phyloP scores from a whole-genome alignment of 2,329 filamentous ascomycete genomes.

The Alternaria triticimaculans region DNA sequence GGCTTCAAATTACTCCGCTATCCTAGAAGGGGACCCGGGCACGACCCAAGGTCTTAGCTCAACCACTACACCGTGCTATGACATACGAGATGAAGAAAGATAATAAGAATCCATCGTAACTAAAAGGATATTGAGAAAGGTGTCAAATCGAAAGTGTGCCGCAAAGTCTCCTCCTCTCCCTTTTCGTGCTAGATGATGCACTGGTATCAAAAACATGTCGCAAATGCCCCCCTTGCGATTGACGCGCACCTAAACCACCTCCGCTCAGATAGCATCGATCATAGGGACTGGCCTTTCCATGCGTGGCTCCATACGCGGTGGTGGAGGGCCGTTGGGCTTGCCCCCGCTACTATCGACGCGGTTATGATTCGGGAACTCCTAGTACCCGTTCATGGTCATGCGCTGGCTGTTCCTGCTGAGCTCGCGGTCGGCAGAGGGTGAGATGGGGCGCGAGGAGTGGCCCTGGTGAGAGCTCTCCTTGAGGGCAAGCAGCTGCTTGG shows the following conservation, averaged over 20 bases:
- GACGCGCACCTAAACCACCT: not conserved
- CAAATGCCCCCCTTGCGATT: conserved; percentile 18
- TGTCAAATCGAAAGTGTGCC: conserved; percentile 36
- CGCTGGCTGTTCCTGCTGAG: conserved; percentile 96
- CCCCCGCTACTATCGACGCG: conserved; percentile 40
- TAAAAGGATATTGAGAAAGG: conserved; percentile 47
- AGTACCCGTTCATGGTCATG: conserved; percentile 99
- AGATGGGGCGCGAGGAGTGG: conserved; percentile 88
- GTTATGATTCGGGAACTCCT: conserved; percentile 51
- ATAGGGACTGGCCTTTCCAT: conserved; percentile 32
- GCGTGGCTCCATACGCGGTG: conserved; percentile 33
- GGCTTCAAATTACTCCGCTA: conserved; percentile 35
- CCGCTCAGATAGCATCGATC: conserved; percentile 32
- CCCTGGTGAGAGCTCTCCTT: conserved; percentile 91
- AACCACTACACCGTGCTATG: conserved; percentile 33
- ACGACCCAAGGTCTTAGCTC: conserved; percentile 26
- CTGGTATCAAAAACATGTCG: conserved; percentile 48
- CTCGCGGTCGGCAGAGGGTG: conserved; percentile 91
- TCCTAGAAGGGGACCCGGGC: conserved; percentile 26
- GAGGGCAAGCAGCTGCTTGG: conserved; percentile 95
- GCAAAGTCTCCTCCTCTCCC: conserved; percentile 21
- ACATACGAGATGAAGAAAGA: conserved; percentile 40
- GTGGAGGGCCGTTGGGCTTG: conserved; percentile 28
- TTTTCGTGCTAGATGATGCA: conserved; percentile 44
- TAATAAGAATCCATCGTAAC: conserved; percentile 38